Evolutionary conservation across 1,284 basidiomycete genomes (phyloP).

Genomic region (Ustilago xerochloae): DNA sequence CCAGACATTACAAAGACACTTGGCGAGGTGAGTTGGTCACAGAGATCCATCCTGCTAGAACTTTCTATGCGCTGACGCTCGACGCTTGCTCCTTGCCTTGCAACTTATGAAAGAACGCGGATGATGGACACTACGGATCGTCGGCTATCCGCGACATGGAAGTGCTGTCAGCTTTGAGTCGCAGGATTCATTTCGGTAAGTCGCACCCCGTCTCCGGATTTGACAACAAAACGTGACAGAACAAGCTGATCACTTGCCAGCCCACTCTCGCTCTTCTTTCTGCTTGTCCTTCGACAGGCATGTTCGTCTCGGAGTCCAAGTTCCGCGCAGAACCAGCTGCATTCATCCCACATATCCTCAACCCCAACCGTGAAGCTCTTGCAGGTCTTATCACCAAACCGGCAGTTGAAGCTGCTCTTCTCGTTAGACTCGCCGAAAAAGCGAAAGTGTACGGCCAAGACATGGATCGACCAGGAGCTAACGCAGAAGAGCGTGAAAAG

Average conservation of each 20-base stretch:
- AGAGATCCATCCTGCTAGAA: background rate
- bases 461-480: slow-evolving; percentile 71
- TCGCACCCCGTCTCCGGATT: slow-evolving; percentile 12
- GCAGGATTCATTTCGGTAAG: slow-evolving; percentile 95
- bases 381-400: slow-evolving; percentile 94
- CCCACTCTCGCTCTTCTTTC: background rate
- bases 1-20: slow-evolving; percentile 78
- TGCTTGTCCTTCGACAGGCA: slow-evolving; percentile 75
- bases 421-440: slow-evolving; percentile 89
- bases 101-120: slow-evolving; percentile 71
- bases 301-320: slow-evolving; percentile 98
- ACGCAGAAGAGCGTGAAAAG: slow-evolving; percentile 32
- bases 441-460: slow-evolving; percentile 92
- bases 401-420: slow-evolving; percentile 87
- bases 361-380: slow-evolving; percentile 77
- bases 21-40: slow-evolving; percentile 33
- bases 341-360: slow-evolving; percentile 89
- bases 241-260: background rate
- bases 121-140: slow-evolving; percentile 97
- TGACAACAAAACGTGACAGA: background rate
- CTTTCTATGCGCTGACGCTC: background rate
- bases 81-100: background rate
- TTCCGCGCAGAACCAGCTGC: slow-evolving; percentile 84
- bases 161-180: slow-evolving; percentile 89
- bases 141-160: slow-evolving; percentile 94